Evolutionary conservation across 805 yeast genomes (phyloP), one percentile per base, ranked within the genome.

Genomic region (Naumovozyma dairenensis): DNA sequence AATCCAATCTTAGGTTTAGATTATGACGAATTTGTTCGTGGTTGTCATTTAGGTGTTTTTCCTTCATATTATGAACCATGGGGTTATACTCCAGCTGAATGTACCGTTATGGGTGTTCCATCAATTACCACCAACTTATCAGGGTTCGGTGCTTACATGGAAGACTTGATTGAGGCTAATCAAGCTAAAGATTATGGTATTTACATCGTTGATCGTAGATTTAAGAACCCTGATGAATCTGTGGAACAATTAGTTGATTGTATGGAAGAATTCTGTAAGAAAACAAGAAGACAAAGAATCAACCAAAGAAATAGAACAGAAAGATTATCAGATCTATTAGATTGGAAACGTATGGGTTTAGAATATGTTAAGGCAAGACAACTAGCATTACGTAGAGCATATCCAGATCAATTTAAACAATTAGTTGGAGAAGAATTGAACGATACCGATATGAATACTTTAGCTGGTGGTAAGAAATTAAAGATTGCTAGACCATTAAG

Each of bases 71-170:
- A 89, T 56, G 98, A 89, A 64, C 98, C 98, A 4, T 89, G 98
- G 98, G 98, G 98, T 26, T 89, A 89, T 60, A 89, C 98, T 2
- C 98, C 98, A 3, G 97, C 97, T 6, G 98, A 89, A 59, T 92
- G 98, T 66, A 89, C 98, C 0, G 98, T 92, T 17, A 89, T 89
- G 98, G 98, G 98, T 37, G 94, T 92, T 39, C 98, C 98, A 14
- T 84, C 96, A 5, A 83, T 89, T 51, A 89, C 98, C 8, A 89
- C 98, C 28, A 89, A 89, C 57, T 65, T 89, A 39, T 84, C 96
- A 2, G 98, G 98, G 1, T 89, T 89, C 55, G 98, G 98, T 32
- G 93, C 97, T 46, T 89, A 89, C 63, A 89, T 89, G 97, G 98
- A 89, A 62, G 96, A 89, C 58, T 69, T 89, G 43, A 89, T 89